phyloP scores from a whole-genome alignment of 1,284 basidiomycete genomes.

The Termitomyces sp. region DNA sequence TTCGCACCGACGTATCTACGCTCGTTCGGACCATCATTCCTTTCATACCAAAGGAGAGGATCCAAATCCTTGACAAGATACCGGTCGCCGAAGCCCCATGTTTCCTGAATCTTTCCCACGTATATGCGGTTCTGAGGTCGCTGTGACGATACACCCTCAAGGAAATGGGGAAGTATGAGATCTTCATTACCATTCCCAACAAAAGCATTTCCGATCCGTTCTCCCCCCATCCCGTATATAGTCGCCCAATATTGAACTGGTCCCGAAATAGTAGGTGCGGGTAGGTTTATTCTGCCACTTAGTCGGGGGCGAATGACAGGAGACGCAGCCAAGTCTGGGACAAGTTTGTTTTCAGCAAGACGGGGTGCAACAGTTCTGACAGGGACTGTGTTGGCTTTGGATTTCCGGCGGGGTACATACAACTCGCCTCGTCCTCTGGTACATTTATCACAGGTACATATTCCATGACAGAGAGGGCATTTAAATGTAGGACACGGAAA shows the following conservation, averaged over 20 bases:
- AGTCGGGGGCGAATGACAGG: neutral
- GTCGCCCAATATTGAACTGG: slow-evolving; percentile 23
- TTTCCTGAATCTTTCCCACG: slow-evolving; percentile 24
- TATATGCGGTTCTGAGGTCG: slow-evolving; percentile 21
- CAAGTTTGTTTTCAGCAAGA: neutral
- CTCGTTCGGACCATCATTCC: slow-evolving; percentile 8
- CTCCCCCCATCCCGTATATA: slow-evolving; percentile 22
- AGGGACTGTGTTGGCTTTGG: neutral
- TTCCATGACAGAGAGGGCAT: slow-evolving; percentile 25
- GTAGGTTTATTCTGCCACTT: slow-evolving; percentile 7
- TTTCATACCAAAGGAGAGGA: slow-evolving; percentile 7
- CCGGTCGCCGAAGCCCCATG: slow-evolving; percentile 22
- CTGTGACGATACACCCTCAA: neutral
- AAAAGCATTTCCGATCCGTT: slow-evolving; percentile 19
- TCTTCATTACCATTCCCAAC: slow-evolving; percentile 12
- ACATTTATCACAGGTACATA: slow-evolving; percentile 27
- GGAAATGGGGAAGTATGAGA: slow-evolving; percentile 10
- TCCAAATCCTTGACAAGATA: slow-evolving; percentile 14
- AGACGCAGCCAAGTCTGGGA: neutral
- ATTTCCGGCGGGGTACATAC: slow-evolving; percentile 16
- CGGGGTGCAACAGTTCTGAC: too few relatives aligned
- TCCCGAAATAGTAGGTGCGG: slow-evolving; percentile 3
- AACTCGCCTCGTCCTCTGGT: slow-evolving; percentile 25
- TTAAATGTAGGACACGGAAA: slow-evolving; percentile 6
- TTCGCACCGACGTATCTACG: slow-evolving; percentile 18